Percentiles rank a stretch among this genome's conserved stretches.
Conservation (phyloP, 768 basidiomycete genomes). For the Boletus subcaerulescens region DNA sequence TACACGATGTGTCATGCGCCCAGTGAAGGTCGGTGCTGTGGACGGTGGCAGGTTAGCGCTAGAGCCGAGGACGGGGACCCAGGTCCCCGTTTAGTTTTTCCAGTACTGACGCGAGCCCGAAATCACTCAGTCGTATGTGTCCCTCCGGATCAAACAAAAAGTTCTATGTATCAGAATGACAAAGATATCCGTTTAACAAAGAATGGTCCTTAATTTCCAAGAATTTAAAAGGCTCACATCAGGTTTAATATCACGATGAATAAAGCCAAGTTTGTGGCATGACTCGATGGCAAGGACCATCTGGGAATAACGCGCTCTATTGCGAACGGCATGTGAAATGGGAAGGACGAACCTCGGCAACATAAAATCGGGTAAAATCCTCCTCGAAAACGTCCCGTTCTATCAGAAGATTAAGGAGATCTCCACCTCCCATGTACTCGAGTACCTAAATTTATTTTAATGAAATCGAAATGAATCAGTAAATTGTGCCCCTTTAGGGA, state of each 20-base stretch:
- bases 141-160: conserved; percentile 93
- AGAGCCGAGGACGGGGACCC: conserved; percentile 10
- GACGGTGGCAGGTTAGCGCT: conserved; percentile 21
- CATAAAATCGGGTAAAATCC: conserved; percentile 89
- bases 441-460: conserved; percentile 58
- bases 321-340: conserved; percentile 18
- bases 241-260: conserved; percentile 97
- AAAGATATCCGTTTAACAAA: conserved; percentile 23
- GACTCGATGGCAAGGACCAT: conserved; percentile 94
- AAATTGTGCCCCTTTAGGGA: conserved; percentile 26
- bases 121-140: conserved; percentile 93
- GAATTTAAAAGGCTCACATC: conserved; percentile 53
- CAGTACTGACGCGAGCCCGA: conserved; percentile 84
- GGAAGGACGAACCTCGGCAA: conserved; percentile 70
- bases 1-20: conserved; percentile 94
- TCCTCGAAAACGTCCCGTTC: conserved; percentile 90
- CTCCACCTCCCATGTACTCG: conserved; percentile 95
- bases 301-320: conserved; percentile 42
- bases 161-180: conserved; percentile 53
- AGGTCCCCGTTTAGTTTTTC: conserved; percentile 24
- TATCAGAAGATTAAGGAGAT: conserved; percentile 93
- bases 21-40: conserved; percentile 87
- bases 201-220: conserved; percentile 29
- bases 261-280: conserved; percentile 93
- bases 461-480: conserved; percentile 61